Base-by-base conservation (phyloP, 2,329 filamentous ascomycete species). In the Ophiognomonia clavigignenti-juglandacearum region DNA sequence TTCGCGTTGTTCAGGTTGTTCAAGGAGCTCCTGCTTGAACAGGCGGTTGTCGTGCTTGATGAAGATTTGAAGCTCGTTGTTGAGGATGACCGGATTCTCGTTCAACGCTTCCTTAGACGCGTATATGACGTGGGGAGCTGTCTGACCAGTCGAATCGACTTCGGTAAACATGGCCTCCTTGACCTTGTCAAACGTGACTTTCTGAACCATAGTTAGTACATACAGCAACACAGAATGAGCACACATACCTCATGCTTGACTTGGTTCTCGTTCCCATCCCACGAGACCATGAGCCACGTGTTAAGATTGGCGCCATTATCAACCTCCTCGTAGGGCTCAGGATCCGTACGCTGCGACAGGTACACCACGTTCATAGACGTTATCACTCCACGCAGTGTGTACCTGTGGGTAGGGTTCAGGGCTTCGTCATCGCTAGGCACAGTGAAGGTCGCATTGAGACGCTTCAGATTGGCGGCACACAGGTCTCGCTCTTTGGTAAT, bases 21-120 rank as follows among this genome's bases (percentile, higher is more conserved):
- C 57, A 3, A 52, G 26, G 14, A 61, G 39, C 42, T 67, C 64
- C 47, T 62, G 59, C 50, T 61, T 63, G 18, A 65, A 66, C 29
- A 57, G 52, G 1, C 61, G 57, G 45, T 67, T 66, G 51, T 67
- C 64, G 44, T 62, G 59, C 32, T 57, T 59, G 14, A 66, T 53
- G 45, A 67, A 67, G 4, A 57, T 61, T 47, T 57, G 49, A 7
- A 65, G 54, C 4, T 60, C 56, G 11, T 58, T 56, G 1, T 60
- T 51, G 19, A 67, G 43, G 4, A 57, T 53, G 0, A 47, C 9
- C 0, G 48, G 48, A 1, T 54, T 48, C 9, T 57, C 56, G 1
- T 47, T 48, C 53, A 64, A 38, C 4, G 62, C 62, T 8, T 53
- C 54, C 8, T 64, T 60, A 5, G 52, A 59, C 24, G 62, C 59